Evolutionary conservation across 2,329 filamentous ascomycete genomes (phyloP).

Genomic region (Xylaria sp.): DNA sequence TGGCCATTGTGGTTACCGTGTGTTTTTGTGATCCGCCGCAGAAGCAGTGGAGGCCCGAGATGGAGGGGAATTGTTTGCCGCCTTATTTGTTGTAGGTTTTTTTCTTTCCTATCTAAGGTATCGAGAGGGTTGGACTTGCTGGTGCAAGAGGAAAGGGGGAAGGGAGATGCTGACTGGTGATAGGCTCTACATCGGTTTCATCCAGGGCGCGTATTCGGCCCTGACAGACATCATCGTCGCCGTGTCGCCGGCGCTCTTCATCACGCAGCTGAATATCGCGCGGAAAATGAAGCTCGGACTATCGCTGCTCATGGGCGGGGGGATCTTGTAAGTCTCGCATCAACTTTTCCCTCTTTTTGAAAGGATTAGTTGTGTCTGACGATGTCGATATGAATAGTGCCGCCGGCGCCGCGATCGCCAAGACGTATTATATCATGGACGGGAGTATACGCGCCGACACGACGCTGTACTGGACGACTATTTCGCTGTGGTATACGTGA

Average conservation of each 20-base stretch:
- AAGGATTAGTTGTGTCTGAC: not conserved
- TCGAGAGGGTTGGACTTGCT: too few relatives aligned
- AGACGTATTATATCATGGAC: slow-evolving; percentile 9
- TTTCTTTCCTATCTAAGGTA: too few relatives aligned
- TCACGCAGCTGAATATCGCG: slow-evolving; percentile 9
- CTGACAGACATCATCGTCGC: slow-evolving; percentile 10
- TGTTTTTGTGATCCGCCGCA: slow-evolving; percentile 10
- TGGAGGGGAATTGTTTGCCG: slow-evolving; percentile 5
- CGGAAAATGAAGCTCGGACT: slow-evolving; percentile 8
- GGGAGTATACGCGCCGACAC: not conserved
- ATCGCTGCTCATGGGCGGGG: slow-evolving; percentile 11
- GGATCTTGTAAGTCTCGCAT: slow-evolving; percentile 7
- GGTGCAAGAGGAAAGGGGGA: too few relatives aligned
- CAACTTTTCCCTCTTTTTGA: not conserved
- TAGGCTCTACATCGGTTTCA: slow-evolving; percentile 2
- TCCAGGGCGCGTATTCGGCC: slow-evolving; percentile 12
- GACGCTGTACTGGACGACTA: slow-evolving; percentile 10
- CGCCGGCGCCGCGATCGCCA: slow-evolving; percentile 9
- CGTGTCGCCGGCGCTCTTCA: slow-evolving; percentile 8
- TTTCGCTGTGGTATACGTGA: slow-evolving; percentile 14
- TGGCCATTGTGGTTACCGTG: slow-evolving; percentile 5
- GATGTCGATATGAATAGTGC: not conserved
- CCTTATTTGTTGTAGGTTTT: slow-evolving; percentile 3
- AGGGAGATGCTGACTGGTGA: not conserved
- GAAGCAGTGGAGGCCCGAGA: slow-evolving; percentile 11